Percentiles rank a stretch among this genome's conserved stretches.
Evolutionary conservation across 148 eudicot genomes (phyloP).

Genomic region (Silene uniflora): DNA sequence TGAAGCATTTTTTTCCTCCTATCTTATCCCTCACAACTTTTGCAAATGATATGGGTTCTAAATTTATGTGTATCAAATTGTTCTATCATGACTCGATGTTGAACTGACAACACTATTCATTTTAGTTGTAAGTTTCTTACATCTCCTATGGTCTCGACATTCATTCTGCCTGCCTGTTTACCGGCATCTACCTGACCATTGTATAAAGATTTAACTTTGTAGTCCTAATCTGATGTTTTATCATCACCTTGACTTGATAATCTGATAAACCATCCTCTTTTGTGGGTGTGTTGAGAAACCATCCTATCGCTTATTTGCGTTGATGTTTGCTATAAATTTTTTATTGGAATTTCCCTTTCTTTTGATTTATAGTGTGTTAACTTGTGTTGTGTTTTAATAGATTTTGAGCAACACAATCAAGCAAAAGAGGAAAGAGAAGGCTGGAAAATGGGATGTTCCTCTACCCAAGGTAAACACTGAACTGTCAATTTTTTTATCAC

Average conservation of each 20-base stretch:
- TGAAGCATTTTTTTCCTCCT: background rate
- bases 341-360: background rate
- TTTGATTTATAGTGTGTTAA: background rate
- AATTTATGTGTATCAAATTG: background rate
- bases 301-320: background rate
- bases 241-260: background rate
- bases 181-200: background rate
- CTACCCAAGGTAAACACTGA: conserved; percentile 65
- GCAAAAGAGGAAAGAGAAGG: conserved; percentile 96
- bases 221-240: background rate
- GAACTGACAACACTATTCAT: background rate
- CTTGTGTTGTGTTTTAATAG: conserved; percentile 29
- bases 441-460: conserved; percentile 99
- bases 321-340: background rate
- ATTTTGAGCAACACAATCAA: conserved; percentile 90
- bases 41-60: background rate
- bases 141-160: background rate
- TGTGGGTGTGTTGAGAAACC: background rate
- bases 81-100: background rate
- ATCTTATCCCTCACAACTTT: background rate
- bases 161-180: background rate
- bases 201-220: background rate
- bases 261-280: background rate
- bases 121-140: background rate
- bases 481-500: background rate